Conservation (phyloP, 352 stramenopile species). For the Phytophthora pseudosyringae region DNA sequence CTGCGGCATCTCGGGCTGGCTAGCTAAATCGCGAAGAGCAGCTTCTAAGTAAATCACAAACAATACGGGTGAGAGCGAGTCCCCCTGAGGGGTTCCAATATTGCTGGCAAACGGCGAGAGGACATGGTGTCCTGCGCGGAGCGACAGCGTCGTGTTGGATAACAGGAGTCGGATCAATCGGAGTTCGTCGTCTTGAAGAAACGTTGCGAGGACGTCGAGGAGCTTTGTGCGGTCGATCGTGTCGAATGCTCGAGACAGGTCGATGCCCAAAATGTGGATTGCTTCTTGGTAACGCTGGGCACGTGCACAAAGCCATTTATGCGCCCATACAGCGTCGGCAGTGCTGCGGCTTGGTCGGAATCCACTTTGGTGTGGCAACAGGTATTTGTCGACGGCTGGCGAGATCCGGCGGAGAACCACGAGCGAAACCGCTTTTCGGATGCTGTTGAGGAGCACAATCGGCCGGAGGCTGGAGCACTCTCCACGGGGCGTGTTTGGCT, state of each 20-base stretch:
- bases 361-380: slow-evolving; percentile 5
- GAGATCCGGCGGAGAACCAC: slow-evolving; percentile 1
- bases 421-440: slow-evolving; percentile 10
- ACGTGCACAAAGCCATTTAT: slow-evolving; percentile 8
- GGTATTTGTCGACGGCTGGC: slow-evolving; percentile 1
- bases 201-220: neutral
- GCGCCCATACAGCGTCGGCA: slow-evolving; percentile 13
- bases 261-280: slow-evolving; percentile 10
- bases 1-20: neutral
- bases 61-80: slow-evolving; percentile 8
- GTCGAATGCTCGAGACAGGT: slow-evolving; percentile 17
- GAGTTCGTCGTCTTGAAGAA: neutral
- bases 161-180: slow-evolving; percentile 2
- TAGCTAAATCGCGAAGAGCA: slow-evolving; percentile 3
- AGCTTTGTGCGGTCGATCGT: slow-evolving; percentile 11
- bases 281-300: slow-evolving; percentile 4
- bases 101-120: neutral
- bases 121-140: neutral
- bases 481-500: slow-evolving; percentile 11
- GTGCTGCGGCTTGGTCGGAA: slow-evolving; percentile 7
- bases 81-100: slow-evolving; percentile 12
- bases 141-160: neutral
- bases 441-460: slow-evolving; percentile 12
- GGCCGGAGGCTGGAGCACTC: slow-evolving; percentile 9
- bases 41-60: slow-evolving; percentile 18